phyloP scores from a whole-genome alignment of 306 rosid genomes.

The Fragaria vesca region DNA sequence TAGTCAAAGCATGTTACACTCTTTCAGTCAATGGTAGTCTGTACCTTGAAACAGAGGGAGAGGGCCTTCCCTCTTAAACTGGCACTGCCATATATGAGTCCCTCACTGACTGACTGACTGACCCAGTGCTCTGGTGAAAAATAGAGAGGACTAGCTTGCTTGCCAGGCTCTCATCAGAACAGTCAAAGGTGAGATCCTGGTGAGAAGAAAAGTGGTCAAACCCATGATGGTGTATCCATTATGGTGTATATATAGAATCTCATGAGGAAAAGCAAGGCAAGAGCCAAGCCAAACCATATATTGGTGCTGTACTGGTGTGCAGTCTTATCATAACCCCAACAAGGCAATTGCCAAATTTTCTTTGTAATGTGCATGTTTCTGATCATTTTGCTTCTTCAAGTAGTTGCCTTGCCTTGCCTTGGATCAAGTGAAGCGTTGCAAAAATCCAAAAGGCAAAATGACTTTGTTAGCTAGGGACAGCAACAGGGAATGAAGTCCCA shows the following conservation, averaged over 20 bases:
- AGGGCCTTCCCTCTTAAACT: conserved; percentile 2
- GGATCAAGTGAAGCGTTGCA: conserved; percentile 54
- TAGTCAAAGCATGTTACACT: neutral
- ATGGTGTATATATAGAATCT: conserved; percentile 52
- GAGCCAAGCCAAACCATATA: conserved; percentile 27
- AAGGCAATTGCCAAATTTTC: conserved; percentile 12
- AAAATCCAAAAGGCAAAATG: conserved; percentile 50
- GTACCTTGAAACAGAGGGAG: neutral
- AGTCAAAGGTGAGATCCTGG: conserved; percentile 56
- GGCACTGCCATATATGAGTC: neutral
- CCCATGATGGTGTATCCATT: conserved; percentile 68
- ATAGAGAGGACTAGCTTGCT: neutral
- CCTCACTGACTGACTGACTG: neutral
- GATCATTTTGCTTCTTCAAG: conserved; percentile 8
- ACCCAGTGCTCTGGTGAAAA: conserved; percentile 16
- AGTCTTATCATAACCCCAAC: conserved; percentile 17
- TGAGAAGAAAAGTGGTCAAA: conserved; percentile 67
- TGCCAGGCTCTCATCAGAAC: conserved; percentile 6
- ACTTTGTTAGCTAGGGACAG: conserved; percentile 28
- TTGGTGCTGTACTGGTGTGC: conserved; percentile 30
- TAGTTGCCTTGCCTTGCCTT: conserved; percentile 27
- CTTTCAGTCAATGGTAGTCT: neutral
- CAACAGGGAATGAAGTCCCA: conserved; percentile 21
- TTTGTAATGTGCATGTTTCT: conserved; percentile 5
- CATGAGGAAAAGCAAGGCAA: conserved; percentile 43